Percentiles rank a stretch among this genome's conserved stretches.
These are phyloP conservation scores for Euphorbia celastroides DNA, from an alignment of 441 rosid genomes.

Conservation along the genomic window DNA sequence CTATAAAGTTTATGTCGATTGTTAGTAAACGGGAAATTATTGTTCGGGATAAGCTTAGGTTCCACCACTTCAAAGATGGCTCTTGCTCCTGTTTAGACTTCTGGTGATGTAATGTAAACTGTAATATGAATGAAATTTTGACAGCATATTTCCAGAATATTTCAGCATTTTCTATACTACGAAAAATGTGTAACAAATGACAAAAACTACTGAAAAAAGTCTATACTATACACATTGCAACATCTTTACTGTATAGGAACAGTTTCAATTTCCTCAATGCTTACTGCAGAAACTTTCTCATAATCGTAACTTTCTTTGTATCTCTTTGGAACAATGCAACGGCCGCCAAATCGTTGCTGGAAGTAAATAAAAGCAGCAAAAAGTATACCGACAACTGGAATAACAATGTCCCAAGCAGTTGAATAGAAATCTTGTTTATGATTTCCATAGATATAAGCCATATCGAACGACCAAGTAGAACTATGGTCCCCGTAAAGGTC, in stretches of 20 bases:
- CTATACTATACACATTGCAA: conserved; percentile 15
- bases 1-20: conserved; percentile 57
- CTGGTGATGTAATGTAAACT: conserved; percentile 39
- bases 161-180: too few species aligned
- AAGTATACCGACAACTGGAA: conserved; percentile 50
- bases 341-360: conserved; percentile 76
- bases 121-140: background rate
- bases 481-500: conserved; percentile 72
- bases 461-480: conserved; percentile 46
- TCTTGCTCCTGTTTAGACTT: conserved; percentile 70
- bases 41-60: conserved; percentile 74
- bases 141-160: background rate
- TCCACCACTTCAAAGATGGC: conserved; percentile 70
- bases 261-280: conserved; percentile 45
- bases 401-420: conserved; percentile 76
- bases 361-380: conserved; percentile 52
- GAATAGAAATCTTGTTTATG: conserved; percentile 77
- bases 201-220: conserved; percentile 8
- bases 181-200: background rate
- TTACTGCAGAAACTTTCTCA: conserved; percentile 53
- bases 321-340: conserved; percentile 53
- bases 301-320: conserved; percentile 38
- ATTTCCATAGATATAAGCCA: conserved; percentile 69
- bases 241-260: conserved; percentile 19
- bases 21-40: conserved; percentile 60